Evolutionary conservation across 179 eudicot species (phyloP).

Genomic region (Beta corolliflora): DNA sequence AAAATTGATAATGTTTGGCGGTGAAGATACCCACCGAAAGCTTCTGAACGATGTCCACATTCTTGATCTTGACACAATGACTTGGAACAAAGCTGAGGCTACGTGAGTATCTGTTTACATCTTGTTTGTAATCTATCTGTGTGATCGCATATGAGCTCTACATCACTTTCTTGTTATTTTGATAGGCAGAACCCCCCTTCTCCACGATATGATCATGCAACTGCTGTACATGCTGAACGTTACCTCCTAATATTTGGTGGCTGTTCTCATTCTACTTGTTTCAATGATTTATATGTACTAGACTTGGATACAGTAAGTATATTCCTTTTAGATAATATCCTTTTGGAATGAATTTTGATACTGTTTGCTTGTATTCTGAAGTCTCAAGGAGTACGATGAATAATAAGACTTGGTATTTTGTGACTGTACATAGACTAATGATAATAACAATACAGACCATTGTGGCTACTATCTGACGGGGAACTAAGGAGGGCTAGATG

Average conservation of each 20-base stretch:
- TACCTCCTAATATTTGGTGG: constrained; percentile 91
- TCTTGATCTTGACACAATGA: constrained; percentile 76
- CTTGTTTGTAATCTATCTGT: constrained; percentile 6
- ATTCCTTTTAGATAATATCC: neutral
- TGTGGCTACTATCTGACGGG: neutral
- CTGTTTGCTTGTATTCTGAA: neutral
- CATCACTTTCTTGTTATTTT: constrained; percentile 42
- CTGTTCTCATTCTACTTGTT: constrained; percentile 92
- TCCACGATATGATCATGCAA: constrained; percentile 94
- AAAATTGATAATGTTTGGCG: constrained; percentile 88
- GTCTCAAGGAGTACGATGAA: neutral
- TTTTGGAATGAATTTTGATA: neutral
- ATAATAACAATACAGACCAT: neutral
- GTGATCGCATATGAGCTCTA: constrained; percentile 18
- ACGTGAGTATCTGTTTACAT: constrained; percentile 50
- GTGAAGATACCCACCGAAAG: constrained; percentile 67
- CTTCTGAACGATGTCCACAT: constrained; percentile 73
- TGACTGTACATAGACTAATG: neutral
- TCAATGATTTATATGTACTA: constrained; percentile 74
- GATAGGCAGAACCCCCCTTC: constrained; percentile 89
- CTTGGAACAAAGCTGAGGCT: constrained; percentile 72
- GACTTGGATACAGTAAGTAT: constrained; percentile 83
- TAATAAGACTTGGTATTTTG: neutral
- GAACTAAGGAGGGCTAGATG: neutral
- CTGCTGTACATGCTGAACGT: constrained; percentile 77